Evolutionary conservation across 2,329 filamentous ascomycete genomes (phyloP).

Genomic region (Fusarium nurragi): DNA sequence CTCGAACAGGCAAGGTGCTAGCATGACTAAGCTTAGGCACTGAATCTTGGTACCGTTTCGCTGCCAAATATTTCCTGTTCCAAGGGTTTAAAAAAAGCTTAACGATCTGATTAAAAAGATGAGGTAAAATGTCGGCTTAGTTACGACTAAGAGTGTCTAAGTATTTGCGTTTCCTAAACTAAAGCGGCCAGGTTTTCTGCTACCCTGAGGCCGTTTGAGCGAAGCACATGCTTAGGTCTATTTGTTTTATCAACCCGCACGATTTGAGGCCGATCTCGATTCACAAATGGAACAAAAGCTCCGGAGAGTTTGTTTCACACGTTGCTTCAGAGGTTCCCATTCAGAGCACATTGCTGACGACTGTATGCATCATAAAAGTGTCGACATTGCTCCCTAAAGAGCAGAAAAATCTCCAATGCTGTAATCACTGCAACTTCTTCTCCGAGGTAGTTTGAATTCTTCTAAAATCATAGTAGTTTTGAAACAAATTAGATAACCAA

Average conservation of each 20-base stretch:
- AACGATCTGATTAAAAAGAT: background rate
- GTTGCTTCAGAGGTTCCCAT: background rate
- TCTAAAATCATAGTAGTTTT: no score
- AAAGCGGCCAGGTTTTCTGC: background rate
- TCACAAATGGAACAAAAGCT: slow-evolving; percentile 35
- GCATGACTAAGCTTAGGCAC: slow-evolving; percentile 14
- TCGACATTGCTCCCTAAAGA: background rate
- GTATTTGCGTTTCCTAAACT: background rate
- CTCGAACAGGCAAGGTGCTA: slow-evolving; percentile 27
- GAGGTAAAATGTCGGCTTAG: background rate
- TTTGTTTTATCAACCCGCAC: slow-evolving; percentile 12
- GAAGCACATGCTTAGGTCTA: slow-evolving; percentile 26
- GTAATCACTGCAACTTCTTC: no score
- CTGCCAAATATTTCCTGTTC: slow-evolving; percentile 18
- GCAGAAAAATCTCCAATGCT: no score
- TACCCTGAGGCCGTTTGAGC: background rate
- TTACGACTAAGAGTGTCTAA: background rate
- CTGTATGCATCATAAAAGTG: background rate
- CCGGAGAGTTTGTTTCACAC: slow-evolving; percentile 9
- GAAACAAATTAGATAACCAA: no score
- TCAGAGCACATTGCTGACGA: background rate
- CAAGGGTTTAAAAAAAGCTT: background rate
- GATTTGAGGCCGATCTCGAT: slow-evolving; percentile 24
- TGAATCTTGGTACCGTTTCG: slow-evolving; percentile 2
- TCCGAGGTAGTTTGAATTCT: no score